A percentile compares a stretch with the other conserved stretches of the same genome.
phyloP scores from a whole-genome alignment of 169 alveolate species.

The Plasmodium berghei region DNA sequence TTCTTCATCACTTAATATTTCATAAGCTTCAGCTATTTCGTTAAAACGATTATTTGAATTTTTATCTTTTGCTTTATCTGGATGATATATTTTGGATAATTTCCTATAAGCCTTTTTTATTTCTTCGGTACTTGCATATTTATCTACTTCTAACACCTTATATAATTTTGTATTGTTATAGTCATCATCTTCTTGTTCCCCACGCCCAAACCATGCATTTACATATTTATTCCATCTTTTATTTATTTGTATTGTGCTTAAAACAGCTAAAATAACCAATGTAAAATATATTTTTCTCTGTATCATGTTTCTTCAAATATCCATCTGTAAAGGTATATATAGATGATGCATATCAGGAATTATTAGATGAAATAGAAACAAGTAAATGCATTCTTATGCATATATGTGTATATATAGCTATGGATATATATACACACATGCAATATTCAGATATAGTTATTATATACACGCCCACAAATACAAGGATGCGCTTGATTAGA shows the following conservation, averaged over 20 bases:
- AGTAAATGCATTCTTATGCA: neutral
- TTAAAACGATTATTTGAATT: slow-evolving; percentile 90
- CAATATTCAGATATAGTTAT: neutral
- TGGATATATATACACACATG: neutral
- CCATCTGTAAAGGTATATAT: neutral
- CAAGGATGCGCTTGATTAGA: too few species aligned
- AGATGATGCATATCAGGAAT: neutral
- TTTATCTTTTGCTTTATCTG: slow-evolving; percentile 90
- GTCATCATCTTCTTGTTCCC: slow-evolving; percentile 50
- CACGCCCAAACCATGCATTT: slow-evolving; percentile 51
- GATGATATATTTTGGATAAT: slow-evolving; percentile 91
- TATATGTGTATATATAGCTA: neutral
- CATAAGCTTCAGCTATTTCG: slow-evolving; percentile 93
- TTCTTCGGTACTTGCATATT: slow-evolving; percentile 87
- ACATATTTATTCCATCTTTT: slow-evolving; percentile 35
- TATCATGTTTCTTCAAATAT: slow-evolving; percentile 42
- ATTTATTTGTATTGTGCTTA: slow-evolving; percentile 1
- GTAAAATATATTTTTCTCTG: slow-evolving; percentile 19
- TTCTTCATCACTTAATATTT: slow-evolving; percentile 91
- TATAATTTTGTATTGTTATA: slow-evolving; percentile 76
- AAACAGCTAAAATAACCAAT: slow-evolving; percentile 23
- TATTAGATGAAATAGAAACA: neutral
- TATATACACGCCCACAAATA: too few species aligned
- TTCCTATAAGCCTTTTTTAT: slow-evolving; percentile 93
- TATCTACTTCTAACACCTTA: slow-evolving; percentile 84